Percentiles rank a stretch among this genome's conserved stretches.
Conservation (phyloP, 805 yeast genomes). For the Suhomyces sp. region DNA sequence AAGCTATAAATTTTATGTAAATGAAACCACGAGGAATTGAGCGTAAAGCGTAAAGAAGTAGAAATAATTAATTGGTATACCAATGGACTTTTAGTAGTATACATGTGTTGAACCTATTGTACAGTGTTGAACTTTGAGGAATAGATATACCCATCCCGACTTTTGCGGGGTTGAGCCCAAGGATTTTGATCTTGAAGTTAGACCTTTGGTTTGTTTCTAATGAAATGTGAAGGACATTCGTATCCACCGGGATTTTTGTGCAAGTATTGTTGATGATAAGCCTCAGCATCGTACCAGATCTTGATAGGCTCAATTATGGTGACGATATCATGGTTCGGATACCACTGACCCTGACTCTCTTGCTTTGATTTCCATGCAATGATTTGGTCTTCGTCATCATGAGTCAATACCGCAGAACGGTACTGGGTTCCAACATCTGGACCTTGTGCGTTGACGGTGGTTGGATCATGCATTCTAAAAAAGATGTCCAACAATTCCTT, state of each 20-base stretch:
- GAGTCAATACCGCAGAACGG: constrained; percentile 77
- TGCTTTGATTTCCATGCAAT: constrained; percentile 48
- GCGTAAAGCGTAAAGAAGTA: too few species aligned
- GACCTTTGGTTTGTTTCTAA: constrained; percentile 60
- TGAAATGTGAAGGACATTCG: constrained; percentile 85
- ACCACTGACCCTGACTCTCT: constrained; percentile 70
- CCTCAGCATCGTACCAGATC: constrained; percentile 91
- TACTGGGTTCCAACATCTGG: constrained; percentile 89
- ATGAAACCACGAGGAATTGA: too few species aligned
- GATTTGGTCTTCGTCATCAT: constrained; percentile 48
- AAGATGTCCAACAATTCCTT: constrained; percentile 75
- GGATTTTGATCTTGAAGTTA: too few species aligned
- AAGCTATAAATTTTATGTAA: too few species aligned
- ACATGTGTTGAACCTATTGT: constrained; percentile 7
- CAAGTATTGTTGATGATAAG: constrained; percentile 84
- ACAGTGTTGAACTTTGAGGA: constrained; percentile 6
- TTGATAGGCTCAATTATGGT: constrained; percentile 69
- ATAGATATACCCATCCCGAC: too few species aligned
- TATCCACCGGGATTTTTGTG: constrained; percentile 81
- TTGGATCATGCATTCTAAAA: constrained; percentile 93
- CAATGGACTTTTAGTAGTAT: too few species aligned
- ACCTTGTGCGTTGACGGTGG: constrained; percentile 80
- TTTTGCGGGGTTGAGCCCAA: too few species aligned
- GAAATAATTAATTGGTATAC: too few species aligned
- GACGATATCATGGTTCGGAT: constrained; percentile 63